Percentiles rank a stretch among this genome's conserved stretches.
phyloP scores from a whole-genome alignment of 805 yeast species.

The Candida cerambycidarum region DNA sequence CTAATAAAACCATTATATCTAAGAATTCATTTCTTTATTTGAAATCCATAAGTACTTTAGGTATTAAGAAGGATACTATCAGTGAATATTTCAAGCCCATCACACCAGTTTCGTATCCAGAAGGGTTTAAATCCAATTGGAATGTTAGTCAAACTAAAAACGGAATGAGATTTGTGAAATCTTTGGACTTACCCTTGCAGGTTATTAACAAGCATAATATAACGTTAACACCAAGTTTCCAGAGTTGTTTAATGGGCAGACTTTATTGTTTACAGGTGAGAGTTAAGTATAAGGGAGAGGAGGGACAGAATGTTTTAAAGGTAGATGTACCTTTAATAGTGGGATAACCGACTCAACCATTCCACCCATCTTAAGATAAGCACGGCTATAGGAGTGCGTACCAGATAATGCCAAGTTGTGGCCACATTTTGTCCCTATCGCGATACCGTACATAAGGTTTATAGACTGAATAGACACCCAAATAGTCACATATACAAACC shows the following conservation, averaged over 20 bases:
- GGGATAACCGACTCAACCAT: too few relatives aligned
- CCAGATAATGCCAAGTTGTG: background rate
- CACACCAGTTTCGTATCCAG: slow-evolving; percentile 24
- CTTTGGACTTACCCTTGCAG: slow-evolving; percentile 42
- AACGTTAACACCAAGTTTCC: slow-evolving; percentile 61
- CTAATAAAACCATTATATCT: slow-evolving; percentile 31
- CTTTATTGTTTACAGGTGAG: slow-evolving; percentile 52
- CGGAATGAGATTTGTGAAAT: slow-evolving; percentile 25
- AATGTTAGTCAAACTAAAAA: slow-evolving; percentile 20
- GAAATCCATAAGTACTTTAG: slow-evolving; percentile 37
- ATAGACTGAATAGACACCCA: too few relatives aligned
- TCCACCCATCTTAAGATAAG: too few relatives aligned
- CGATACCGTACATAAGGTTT: too few relatives aligned
- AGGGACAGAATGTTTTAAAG: slow-evolving; percentile 34
- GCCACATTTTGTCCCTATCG: too few relatives aligned
- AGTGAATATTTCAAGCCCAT: slow-evolving; percentile 34
- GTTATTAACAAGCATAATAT: slow-evolving; percentile 43
- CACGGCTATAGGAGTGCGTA: too few relatives aligned
- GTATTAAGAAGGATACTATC: slow-evolving; percentile 40
- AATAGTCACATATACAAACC: too few relatives aligned
- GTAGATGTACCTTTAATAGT: slow-evolving; percentile 39
- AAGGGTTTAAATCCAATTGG: slow-evolving; percentile 30
- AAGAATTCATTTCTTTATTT: slow-evolving; percentile 35
- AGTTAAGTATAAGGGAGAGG: slow-evolving; percentile 44
- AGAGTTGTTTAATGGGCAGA: slow-evolving; percentile 61